A percentile compares a stretch with the other conserved stretches of the same genome.
Evolutionary conservation across 129 eudicot species (phyloP).

Genomic region (Centrapalus pauciflorus): DNA sequence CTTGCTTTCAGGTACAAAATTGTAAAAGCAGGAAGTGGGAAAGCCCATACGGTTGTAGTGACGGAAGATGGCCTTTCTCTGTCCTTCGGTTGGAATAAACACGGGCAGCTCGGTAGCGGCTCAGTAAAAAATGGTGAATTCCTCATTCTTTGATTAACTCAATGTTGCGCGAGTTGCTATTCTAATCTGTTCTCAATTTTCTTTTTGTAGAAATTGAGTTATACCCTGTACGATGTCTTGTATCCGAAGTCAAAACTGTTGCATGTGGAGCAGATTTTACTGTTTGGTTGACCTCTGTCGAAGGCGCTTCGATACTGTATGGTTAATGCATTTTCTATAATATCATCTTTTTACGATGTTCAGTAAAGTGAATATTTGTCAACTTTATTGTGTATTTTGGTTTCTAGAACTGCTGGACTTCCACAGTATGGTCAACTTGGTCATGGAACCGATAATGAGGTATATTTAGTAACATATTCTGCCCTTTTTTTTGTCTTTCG

Average conservation of each 20-base stretch:
- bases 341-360: neutral
- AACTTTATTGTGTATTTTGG: neutral
- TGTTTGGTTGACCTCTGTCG: conserved; percentile 74
- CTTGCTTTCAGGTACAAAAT: conserved; percentile 55
- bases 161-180: neutral
- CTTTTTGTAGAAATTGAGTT: conserved; percentile 59
- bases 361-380: neutral
- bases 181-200: neutral
- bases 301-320: conserved; percentile 91
- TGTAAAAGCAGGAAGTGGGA: conserved; percentile 71
- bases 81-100: conserved; percentile 97
- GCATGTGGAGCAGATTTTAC: conserved; percentile 94
- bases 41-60: conserved; percentile 68
- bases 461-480: conserved; percentile 11
- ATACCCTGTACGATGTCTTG: conserved; percentile 73
- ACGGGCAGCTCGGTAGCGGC: conserved; percentile 93
- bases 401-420: conserved; percentile 84
- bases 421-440: conserved; percentile 99
- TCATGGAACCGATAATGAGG: conserved; percentile 96
- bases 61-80: conserved; percentile 69
- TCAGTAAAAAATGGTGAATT: conserved; percentile 67
- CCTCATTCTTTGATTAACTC: neutral
- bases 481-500: neutral
- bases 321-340: conserved; percentile 27
- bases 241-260: conserved; percentile 56